Conservation (phyloP, 2,329 filamentous ascomycete genomes). For the Cladosporium sp. region DNA sequence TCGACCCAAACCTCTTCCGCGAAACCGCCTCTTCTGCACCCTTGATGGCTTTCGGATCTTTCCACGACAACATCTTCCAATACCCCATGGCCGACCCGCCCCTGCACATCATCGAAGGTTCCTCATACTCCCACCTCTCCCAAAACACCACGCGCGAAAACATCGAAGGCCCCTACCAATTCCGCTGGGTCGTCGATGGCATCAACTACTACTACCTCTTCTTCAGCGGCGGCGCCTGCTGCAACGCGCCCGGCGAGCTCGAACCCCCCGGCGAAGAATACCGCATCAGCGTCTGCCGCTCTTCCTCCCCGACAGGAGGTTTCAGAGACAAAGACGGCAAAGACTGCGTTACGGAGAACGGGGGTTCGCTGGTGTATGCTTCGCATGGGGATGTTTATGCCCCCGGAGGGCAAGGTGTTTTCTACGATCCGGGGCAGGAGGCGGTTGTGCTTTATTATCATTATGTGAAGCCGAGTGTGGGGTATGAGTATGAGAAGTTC, state of each 20-base stretch:
- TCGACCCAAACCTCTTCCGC: conserved; percentile 51
- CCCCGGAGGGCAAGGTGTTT: conserved; percentile 64
- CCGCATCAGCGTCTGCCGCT: conserved; percentile 63
- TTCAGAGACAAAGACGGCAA: conserved; percentile 59
- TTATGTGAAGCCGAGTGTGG: conserved; percentile 41
- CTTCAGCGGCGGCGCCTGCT: conserved; percentile 41
- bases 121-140: conserved; percentile 49
- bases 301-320: conserved; percentile 49
- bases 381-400: conserved; percentile 64
- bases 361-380: conserved; percentile 61
- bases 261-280: conserved; percentile 57
- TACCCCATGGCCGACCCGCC: conserved; percentile 46
- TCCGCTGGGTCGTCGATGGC: conserved; percentile 44
- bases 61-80: conserved; percentile 66
- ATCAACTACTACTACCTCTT: conserved; percentile 58
- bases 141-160: conserved; percentile 51
- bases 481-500: conserved; percentile 27
- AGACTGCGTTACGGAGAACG: conserved; percentile 54
- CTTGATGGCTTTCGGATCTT: conserved; percentile 58
- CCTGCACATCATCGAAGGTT: conserved; percentile 28
- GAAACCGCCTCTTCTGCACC: conserved; percentile 46
- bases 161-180: conserved; percentile 59
- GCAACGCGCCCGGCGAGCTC: conserved; percentile 37
- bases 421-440: conserved; percentile 45
- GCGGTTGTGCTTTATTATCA: conserved; percentile 65